phyloP scores from a whole-genome alignment of 2,329 filamentous ascomycete genomes.

The Nemania sp. region DNA sequence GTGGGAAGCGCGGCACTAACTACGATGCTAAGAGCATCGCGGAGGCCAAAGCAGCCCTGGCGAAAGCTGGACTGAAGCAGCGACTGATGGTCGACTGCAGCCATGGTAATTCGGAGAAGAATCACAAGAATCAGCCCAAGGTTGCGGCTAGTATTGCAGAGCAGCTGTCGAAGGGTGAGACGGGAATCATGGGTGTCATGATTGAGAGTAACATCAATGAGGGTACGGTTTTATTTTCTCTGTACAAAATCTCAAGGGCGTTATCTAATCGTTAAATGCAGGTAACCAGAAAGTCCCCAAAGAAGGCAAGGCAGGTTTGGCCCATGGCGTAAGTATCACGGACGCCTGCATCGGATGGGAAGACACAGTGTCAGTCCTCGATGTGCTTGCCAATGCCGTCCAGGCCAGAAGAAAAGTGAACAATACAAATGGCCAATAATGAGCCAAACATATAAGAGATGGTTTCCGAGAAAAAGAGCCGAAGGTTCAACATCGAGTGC shows the following conservation, averaged over 20 bases:
- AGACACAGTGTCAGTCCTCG: conserved; percentile 79
- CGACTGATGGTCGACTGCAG: conserved; percentile 97
- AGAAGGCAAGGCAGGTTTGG: conserved; percentile 80
- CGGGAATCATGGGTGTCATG: conserved; percentile 94
- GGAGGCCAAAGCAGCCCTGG: conserved; percentile 78
- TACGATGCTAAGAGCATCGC: conserved; percentile 84
- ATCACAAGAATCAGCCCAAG: conserved; percentile 97
- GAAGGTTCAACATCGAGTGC: no score
- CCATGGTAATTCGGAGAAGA: conserved; percentile 93
- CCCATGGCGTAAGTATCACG: conserved; percentile 95
- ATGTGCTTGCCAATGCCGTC: conserved; percentile 77
- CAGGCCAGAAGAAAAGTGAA: conserved; percentile 65
- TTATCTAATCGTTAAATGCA: no score
- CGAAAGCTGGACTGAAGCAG: conserved; percentile 71
- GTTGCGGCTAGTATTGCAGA: conserved; percentile 80
- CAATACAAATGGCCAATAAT: conserved; percentile 32
- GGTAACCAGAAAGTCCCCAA: conserved; percentile 88
- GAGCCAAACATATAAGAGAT: neutral
- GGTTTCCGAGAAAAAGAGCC: neutral
- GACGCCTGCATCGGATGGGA: conserved; percentile 97
- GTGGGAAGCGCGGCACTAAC: conserved; percentile 92
- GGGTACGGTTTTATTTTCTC: no score
- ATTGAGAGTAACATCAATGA: conserved; percentile 98
- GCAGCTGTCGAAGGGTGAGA: conserved; percentile 84
- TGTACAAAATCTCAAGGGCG: no score